Evolutionary conservation across 2,329 filamentous ascomycete genomes (phyloP), one percentile per base, ranked within the genome.

Genomic region (Fusarium nurragi): DNA sequence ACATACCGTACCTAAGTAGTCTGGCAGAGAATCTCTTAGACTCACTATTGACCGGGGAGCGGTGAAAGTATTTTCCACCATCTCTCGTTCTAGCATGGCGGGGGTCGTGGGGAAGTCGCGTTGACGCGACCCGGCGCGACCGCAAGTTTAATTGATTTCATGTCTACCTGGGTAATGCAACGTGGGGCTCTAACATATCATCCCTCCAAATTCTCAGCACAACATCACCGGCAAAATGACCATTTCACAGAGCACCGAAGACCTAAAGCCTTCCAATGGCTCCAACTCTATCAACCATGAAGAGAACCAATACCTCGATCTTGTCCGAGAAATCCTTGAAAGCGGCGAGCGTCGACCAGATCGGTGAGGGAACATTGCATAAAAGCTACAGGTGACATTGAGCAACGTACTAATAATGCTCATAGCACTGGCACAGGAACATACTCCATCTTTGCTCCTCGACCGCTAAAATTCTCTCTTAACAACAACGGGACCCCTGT

Each of bases 401-500:
- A 26, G 14, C 30, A 55, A 19, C 5, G 22, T 21, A 30, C 48
- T 68, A 47, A 68, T 23, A 13, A 25, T 32, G 1, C 8, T n/a
- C n/a, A 14, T 65, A 92, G 92, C 69, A 99, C 95, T 5, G 95
- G 95, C 50, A 99, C 95, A 5, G 95, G 95, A 53, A 99, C 95
- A 12, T 87, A 89, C 73, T 93, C 93, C 11, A 84, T 98, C 67
- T 97, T 97, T 72, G 94, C 93, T 3, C 94, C 95, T 2, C 84
- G 86, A 1, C 92, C 93, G 30, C 86, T 98, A 45, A 94, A 93
- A 74, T 99, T 98, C 83, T 84, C 85, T 40, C 91, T 99, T 65
- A 91, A 90, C 64, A 83, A 86, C 53, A 73, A 81, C 58, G 83
- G 81, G 59, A 72, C 71, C 2, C 88, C 90, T 3, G 83, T 97